Base-by-base conservation (phyloP, 83 land plant genomes). In the Picea abies region DNA sequence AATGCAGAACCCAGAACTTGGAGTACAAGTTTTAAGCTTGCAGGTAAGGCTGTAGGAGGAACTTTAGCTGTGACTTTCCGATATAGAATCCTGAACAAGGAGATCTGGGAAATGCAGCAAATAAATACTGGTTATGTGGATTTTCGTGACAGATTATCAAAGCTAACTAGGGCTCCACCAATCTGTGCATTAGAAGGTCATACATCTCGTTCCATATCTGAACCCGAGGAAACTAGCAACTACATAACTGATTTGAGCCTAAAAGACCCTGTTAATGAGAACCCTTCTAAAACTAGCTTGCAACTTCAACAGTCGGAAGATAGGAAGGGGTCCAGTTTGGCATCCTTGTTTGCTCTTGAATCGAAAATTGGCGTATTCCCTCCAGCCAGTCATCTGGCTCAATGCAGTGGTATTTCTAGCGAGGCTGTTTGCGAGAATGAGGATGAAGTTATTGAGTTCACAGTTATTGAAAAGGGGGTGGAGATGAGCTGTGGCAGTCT, bases 41-140 rank as follows among this genome's bases (percentile, higher is more conserved):
- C 92, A 3, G 92, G 95, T 44, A 85, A 70, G 72, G 95, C 89
- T 32, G 86, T 86, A 79, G 97, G 94, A 25, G 95, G 91, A 2
- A 83, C 52, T 22, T 70, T 94, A 32, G 82, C 87, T 82, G 93
- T 93, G n/a, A 90, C 92, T 68, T 89, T 93, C 60, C 87, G 92
- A 49, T 94, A 81, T 60, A 84, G 76, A 69, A 80, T 84, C 25
- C 66, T 56, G 20, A 44, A 39, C 19, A 62, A 22, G 11, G 84
- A 84, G 32, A 16, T 41, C 29, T 17, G 32, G 82, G 22, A 58
- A 56, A 32, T 35, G 69, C 66, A 62, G 37, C 49, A 49, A 49
- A 60, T 19, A 17, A 41, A 25, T 23, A 80, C 22, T 4, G 32
- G 15, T 9, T 7, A 37, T 75, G 81, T 10, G 22, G 26, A 71